Percentiles rank a stretch among this genome's conserved stretches.
phyloP scores from a whole-genome alignment of 805 yeast species.

The Wickerhamiella alocasiicola region DNA sequence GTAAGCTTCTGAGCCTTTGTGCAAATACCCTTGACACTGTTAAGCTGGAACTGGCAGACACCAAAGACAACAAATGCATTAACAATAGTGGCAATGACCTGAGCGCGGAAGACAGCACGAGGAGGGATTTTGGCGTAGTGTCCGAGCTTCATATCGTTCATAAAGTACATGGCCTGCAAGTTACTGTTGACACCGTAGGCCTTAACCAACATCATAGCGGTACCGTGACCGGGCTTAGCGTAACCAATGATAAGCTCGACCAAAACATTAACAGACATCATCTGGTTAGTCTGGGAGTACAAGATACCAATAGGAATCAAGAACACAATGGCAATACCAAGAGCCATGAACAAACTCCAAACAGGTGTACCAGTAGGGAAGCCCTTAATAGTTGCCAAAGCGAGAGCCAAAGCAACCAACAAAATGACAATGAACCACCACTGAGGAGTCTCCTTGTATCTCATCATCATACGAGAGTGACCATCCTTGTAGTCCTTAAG shows the following conservation, averaged over 20 bases:
- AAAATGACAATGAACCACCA: constrained; percentile 37
- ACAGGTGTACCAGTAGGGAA: constrained; percentile 11
- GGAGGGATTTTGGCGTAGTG: constrained; percentile 35
- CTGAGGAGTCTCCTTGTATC: constrained; percentile 41
- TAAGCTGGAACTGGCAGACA: constrained; percentile 34
- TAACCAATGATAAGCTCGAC: constrained; percentile 56
- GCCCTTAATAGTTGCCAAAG: constrained; percentile 6
- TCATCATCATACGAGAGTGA: constrained; percentile 38
- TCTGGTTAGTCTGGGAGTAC: constrained; percentile 46
- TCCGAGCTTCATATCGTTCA: constrained; percentile 42
- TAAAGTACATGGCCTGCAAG: constrained; percentile 48
- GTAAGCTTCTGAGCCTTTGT: constrained; percentile 29
- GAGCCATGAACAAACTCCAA: constrained; percentile 39
- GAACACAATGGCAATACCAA: constrained; percentile 43
- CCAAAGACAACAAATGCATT: constrained; percentile 32
- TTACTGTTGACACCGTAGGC: constrained; percentile 50
- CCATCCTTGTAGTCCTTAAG: constrained; percentile 25
- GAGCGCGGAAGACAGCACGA: constrained; percentile 31
- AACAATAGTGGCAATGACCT: constrained; percentile 31
- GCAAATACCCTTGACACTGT: constrained; percentile 34
- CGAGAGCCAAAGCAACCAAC: constrained; percentile 12
- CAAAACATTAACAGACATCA: constrained; percentile 47
- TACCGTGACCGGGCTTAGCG: constrained; percentile 44
- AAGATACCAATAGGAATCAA: constrained; percentile 51
- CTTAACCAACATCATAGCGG: constrained; percentile 49